These are phyloP conservation scores for Hyaloscypha hepaticicola DNA, from an alignment of 495 filamentous ascomycete genomes.

Conservation along the genomic window DNA sequence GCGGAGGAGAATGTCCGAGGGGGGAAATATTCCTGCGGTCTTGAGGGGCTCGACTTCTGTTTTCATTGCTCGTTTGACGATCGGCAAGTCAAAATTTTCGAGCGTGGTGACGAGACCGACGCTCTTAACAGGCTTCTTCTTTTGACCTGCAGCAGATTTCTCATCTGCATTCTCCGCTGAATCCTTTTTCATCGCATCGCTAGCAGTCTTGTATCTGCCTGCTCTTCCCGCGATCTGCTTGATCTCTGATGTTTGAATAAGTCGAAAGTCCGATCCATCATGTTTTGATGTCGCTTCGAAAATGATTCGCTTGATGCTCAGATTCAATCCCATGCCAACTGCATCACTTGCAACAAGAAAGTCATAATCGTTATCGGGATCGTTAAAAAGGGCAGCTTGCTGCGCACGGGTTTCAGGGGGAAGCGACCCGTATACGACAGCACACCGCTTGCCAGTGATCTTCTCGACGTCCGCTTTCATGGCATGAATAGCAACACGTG, in stretches of 20 bases:
- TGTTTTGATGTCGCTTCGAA: constrained; percentile 77
- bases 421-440: constrained; percentile 88
- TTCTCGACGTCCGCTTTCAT: constrained; percentile 77
- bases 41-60: constrained; percentile 61
- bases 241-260: constrained; percentile 69
- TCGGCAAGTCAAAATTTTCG: constrained; percentile 63
- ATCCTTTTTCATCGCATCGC: constrained; percentile 41
- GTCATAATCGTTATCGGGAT: constrained; percentile 91
- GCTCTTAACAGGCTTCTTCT: constrained; percentile 35
- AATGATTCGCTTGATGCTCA: constrained; percentile 88
- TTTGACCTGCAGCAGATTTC: constrained; percentile 5
- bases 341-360: constrained; percentile 93
- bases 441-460: constrained; percentile 72
- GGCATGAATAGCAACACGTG: constrained; percentile 74
- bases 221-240: constrained; percentile 96
- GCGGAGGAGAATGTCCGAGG: constrained; percentile 59
- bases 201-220: constrained; percentile 79
- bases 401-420: constrained; percentile 90
- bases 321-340: constrained; percentile 95
- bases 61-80: constrained; percentile 61
- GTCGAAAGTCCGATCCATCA: constrained; percentile 47
- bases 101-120: constrained; percentile 81
- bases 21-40: constrained; percentile 75
- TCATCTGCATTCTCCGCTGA: constrained; percentile 11
- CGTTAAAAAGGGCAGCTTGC: constrained; percentile 91